These are phyloP conservation scores for Chimonanthus salicifolius DNA, from an alignment of 164 flowering plant species.

Conservation along the genomic window DNA sequence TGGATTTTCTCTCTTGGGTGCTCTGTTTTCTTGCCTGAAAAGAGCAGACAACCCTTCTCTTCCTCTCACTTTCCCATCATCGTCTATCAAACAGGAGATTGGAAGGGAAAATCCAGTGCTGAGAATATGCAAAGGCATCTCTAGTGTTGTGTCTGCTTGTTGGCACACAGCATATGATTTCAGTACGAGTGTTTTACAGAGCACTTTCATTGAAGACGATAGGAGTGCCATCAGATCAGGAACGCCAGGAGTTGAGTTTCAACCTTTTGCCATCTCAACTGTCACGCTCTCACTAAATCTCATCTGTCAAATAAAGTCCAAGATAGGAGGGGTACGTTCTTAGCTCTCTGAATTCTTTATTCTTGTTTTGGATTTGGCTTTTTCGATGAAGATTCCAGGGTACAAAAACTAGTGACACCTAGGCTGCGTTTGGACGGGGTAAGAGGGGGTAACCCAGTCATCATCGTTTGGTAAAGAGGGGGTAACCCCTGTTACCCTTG, in stretches of 20 bases:
- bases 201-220: slow-evolving; percentile 35
- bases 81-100: background rate
- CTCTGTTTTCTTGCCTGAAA: slow-evolving; percentile 44
- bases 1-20: slow-evolving; percentile 63
- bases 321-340: slow-evolving; percentile 43
- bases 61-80: slow-evolving; percentile 44
- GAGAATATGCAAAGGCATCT: background rate
- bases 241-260: slow-evolving; percentile 22
- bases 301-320: slow-evolving; percentile 44
- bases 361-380: too few relatives aligned
- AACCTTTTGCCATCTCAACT: slow-evolving; percentile 31
- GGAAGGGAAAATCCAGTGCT: background rate
- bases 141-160: background rate
- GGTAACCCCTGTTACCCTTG: too few relatives aligned
- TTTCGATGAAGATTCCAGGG: too few relatives aligned
- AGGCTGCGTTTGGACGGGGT: too few relatives aligned
- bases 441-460: too few relatives aligned
- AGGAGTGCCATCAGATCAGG: slow-evolving; percentile 40
- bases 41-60: slow-evolving; percentile 51
- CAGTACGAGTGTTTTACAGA: slow-evolving; percentile 34
- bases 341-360: too few relatives aligned
- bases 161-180: slow-evolving; percentile 31
- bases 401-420: too few relatives aligned
- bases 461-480: too few relatives aligned
- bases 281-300: slow-evolving; percentile 25